Base-by-base conservation (phyloP, 768 basidiomycete species). In the Boletus fagicola region DNA sequence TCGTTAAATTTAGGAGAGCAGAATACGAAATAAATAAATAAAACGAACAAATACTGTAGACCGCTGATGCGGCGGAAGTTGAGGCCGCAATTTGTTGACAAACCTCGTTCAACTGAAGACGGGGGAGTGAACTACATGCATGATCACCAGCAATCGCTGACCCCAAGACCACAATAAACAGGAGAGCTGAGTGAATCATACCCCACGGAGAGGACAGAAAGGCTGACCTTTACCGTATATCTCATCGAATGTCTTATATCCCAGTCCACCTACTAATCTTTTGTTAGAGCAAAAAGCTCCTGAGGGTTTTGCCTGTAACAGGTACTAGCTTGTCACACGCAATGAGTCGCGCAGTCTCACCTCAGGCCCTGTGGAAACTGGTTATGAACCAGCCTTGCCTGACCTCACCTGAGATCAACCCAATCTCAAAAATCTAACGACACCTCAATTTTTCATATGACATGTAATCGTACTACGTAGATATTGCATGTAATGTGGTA, bases 31-130 rank as follows among this genome's bases (percentile, higher is more conserved):
- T 20, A 43, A 31, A 43, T 28, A 30, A 20, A 28, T 28, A 30
- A 18, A 54, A 52, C 54, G 11, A n/a, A 81, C 82, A 67, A 3
- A 72, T 68, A 58, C 72, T 81, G 53, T 75, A 78, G 7, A 85
- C 82, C 2, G 69, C 70, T 10, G 80, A 82, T 3, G 75, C 72
- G 5, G 70, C 66, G 1, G 83, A 82, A 7, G 81, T 67, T 0
- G 70, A 67, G 1, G 52, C 49, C 8, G 63, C 62, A 15, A 82
- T 82, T 31, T 74, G 67, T 36, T 63, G 35, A 60, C 81, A 82
- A 5, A 53, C 51, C 1, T 40, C 20, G 22, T 49, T 51, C 12
- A 20, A n/a, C 15, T 28, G 36, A 26, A 39, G 36, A n/a, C 38
- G 24, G 4, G 33, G 4, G 4, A 35, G 31, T 36, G n/a, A 7